phyloP scores from a whole-genome alignment of 352 stramenopile genomes.

The Aphanomyces invadans region DNA sequence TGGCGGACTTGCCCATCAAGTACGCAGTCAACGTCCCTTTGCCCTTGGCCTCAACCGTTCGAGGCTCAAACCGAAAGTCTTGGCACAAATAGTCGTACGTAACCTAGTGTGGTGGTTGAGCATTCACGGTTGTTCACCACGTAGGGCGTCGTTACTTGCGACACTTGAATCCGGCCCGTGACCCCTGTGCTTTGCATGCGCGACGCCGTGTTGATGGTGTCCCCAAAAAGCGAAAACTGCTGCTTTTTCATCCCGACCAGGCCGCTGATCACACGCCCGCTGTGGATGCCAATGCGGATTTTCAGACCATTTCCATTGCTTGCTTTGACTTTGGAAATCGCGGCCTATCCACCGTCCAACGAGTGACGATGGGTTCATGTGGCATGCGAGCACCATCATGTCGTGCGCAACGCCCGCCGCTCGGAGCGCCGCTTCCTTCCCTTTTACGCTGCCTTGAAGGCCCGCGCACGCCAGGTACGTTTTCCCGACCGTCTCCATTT shows the following conservation, averaged over 20 bases:
- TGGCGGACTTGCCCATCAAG: conserved; percentile 63
- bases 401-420: conserved; percentile 70
- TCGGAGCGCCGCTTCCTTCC: conserved; percentile 60
- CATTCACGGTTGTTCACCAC: background rate
- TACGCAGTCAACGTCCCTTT: conserved; percentile 83
- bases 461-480: conserved; percentile 86
- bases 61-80: conserved; percentile 70
- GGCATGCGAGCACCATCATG: conserved; percentile 37
- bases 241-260: conserved; percentile 90
- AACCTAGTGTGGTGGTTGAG: too few relatives aligned
- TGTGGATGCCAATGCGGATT: conserved; percentile 87
- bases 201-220: conserved; percentile 86
- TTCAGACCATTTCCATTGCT: conserved; percentile 81
- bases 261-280: conserved; percentile 78
- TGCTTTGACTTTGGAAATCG: conserved; percentile 56
- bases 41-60: conserved; percentile 77
- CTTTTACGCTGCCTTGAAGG: conserved; percentile 72
- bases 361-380: background rate
- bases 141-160: conserved; percentile 28
- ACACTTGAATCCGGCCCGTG: conserved; percentile 70
- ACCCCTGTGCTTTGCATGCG: conserved; percentile 87
- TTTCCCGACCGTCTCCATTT: conserved; percentile 91
- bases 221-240: conserved; percentile 90
- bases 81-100: conserved; percentile 75
- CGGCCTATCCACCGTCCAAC: conserved; percentile 16